Evolutionary conservation across 2,329 filamentous ascomycete genomes (phyloP).

Genomic region (Microdochium bolleyi): DNA sequence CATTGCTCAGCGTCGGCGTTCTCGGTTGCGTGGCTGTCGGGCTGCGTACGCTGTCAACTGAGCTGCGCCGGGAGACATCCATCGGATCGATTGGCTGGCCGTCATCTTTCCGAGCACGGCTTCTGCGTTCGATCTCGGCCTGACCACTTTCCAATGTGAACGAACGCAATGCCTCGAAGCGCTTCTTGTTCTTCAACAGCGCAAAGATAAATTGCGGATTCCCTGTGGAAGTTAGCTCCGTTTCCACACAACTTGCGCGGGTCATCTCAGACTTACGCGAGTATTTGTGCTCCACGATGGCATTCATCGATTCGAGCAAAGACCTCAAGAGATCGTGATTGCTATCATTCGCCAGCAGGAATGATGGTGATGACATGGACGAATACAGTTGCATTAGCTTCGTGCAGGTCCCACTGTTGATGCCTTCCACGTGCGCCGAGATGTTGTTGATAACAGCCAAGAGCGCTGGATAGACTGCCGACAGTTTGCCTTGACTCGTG

Average conservation of each 20-base stretch:
- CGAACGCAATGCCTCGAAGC: conserved; percentile 74
- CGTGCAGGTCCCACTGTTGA: conserved; percentile 67
- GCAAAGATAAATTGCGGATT: conserved; percentile 78
- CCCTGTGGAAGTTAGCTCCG: conserved; percentile 34
- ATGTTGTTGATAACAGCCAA: conserved; percentile 92
- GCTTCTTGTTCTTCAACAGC: conserved; percentile 70
- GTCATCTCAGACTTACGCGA: conserved; percentile 43
- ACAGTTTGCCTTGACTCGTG: conserved; percentile 80
- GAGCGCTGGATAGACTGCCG: conserved; percentile 85
- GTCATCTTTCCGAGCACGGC: conserved; percentile 60
- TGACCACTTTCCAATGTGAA: conserved; percentile 91
- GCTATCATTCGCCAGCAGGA: conserved; percentile 83
- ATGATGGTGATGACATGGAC: conserved; percentile 89
- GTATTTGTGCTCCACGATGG: conserved; percentile 84
- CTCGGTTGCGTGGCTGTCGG: conserved; percentile 47
- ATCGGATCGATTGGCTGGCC: conserved; percentile 39
- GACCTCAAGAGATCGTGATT: conserved; percentile 79
- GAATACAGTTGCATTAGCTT: conserved; percentile 83
- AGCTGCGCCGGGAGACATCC: conserved; percentile 49
- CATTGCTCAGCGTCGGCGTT: conserved; percentile 52
- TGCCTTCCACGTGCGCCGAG: conserved; percentile 70
- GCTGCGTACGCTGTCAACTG: conserved; percentile 60
- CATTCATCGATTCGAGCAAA: conserved; percentile 80
- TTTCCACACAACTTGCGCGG: conserved; percentile 11
- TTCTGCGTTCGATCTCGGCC: conserved; percentile 79